Evolutionary conservation across 2,329 filamentous ascomycete species (phyloP), one percentile per base, ranked within the genome.

Genomic region (Penicillium sp.): DNA sequence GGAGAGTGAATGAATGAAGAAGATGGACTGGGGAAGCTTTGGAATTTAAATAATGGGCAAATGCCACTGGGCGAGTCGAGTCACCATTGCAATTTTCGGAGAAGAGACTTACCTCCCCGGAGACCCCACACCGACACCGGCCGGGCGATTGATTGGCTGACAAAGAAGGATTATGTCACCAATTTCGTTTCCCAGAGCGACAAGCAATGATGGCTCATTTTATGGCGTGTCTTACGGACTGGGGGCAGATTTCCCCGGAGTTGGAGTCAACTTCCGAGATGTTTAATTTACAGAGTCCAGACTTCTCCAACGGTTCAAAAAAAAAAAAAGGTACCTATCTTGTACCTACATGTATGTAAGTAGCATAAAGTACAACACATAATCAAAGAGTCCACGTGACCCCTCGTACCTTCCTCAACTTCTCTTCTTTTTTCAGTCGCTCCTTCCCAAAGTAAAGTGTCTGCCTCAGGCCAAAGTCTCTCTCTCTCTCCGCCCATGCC

Each of bases 41-140:
- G 39, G 53, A 53, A 51, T 65, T 62, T 61, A 61, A 61, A 55
- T 52, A 55, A 50, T 47, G 55, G 50, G 57, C 50, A 43, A 36
- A 30, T 44, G 48, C 51, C 52, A 45, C 53, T 48, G 38, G 53
- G 35, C 36, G 35, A 35, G 39, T 52, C 57, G 57, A 62, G 51
- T 60, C 56, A 61, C 40, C 45, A 29, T 59, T 60, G 47, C 46
- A 57, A 58, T 58, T 51, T n/a, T 51, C 62, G 63, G 63, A 65
- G 60, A 56, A 26, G 6, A 45, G 53, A 46, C 27, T 2, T 32
- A 49, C 26, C 61, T 64, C 61, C 61, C 61, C 61, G 59, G 56
- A 26, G 47, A 41, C 36, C 23, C 36, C 47, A 49, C 47, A 49
- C 61, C 60, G 60, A 61, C 55, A 58, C 53, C 60, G 60, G 57